A percentile compares a stretch with the other conserved stretches of the same genome.
Conservation (phyloP, 495 filamentous ascomycete species). For the Lasiosphaeria hispida region DNA sequence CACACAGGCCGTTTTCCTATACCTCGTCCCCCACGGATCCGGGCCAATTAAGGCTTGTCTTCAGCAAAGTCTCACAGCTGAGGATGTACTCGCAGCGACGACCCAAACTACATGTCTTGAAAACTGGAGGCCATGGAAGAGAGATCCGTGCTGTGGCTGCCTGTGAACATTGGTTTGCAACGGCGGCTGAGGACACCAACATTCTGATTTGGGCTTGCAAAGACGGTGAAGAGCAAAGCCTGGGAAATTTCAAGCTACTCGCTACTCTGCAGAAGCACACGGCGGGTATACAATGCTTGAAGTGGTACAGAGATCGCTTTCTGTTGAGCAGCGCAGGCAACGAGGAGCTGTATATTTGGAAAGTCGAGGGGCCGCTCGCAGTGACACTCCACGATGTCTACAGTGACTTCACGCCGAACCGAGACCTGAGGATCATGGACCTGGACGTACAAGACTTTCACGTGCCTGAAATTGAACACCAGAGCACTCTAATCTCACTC, state of each 20-base stretch:
- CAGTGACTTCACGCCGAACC: constrained; percentile 54
- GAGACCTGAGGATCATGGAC: constrained; percentile 75
- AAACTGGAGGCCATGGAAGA: constrained; percentile 74
- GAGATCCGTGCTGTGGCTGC: constrained; percentile 81
- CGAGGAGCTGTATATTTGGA: constrained; percentile 89
- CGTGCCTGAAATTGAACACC: constrained; percentile 26
- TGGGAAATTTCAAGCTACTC: constrained; percentile 44
- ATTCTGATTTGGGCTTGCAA: constrained; percentile 65
- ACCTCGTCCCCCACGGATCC: constrained; percentile 39
- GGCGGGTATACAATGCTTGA: constrained; percentile 78
- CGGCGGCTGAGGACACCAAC: constrained; percentile 84
- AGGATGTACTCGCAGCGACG: constrained; percentile 49
- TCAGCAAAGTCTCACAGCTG: constrained; percentile 55
- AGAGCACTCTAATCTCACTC: constrained; percentile 59
- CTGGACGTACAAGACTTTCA: constrained; percentile 52
- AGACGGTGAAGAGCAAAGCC: neutral
- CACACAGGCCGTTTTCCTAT: constrained; percentile 69
- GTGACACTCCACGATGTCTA: constrained; percentile 63
- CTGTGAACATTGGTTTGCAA: constrained; percentile 65
- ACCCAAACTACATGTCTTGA: constrained; percentile 53
- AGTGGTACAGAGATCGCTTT: constrained; percentile 66
- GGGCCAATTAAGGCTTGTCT: constrained; percentile 46
- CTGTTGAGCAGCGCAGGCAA: constrained; percentile 82
- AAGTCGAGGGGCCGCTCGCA: constrained; percentile 45
- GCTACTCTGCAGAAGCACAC: constrained; percentile 70